Evolutionary conservation across 441 rosid species (phyloP).

Genomic region (Adansonia grandidieri): DNA sequence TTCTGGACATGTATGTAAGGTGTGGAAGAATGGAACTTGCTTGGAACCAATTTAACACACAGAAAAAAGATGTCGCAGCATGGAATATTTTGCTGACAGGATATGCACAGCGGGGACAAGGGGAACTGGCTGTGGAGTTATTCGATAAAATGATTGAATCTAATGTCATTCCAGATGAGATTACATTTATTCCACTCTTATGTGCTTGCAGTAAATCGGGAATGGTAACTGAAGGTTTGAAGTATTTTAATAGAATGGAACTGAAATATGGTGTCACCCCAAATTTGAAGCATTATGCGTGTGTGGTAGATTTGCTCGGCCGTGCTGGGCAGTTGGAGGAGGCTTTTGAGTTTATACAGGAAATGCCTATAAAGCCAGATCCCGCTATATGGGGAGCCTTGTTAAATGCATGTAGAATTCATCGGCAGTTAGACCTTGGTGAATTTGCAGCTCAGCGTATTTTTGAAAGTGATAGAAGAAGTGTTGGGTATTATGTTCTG

Average conservation of each 20-base stretch:
- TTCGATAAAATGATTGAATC: constrained; percentile 66
- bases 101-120: constrained; percentile 74
- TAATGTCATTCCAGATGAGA: constrained; percentile 64
- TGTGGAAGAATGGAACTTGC: constrained; percentile 83
- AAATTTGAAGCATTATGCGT: constrained; percentile 86
- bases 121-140: constrained; percentile 54
- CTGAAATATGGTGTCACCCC: constrained; percentile 51
- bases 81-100: constrained; percentile 92
- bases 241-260: constrained; percentile 66
- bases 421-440: constrained; percentile 62
- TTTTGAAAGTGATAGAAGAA: constrained; percentile 57
- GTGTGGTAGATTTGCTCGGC: constrained; percentile 89
- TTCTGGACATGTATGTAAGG: constrained; percentile 84
- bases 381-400: constrained; percentile 95
- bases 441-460: constrained; percentile 77
- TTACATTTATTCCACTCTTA: constrained; percentile 77
- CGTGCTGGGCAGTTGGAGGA: constrained; percentile 72
- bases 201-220: constrained; percentile 85
- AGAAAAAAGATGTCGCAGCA: constrained; percentile 66
- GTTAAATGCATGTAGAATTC: constrained; percentile 82
- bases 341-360: constrained; percentile 67
- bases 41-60: constrained; percentile 69
- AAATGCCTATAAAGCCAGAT: constrained; percentile 79
- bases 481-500: constrained; percentile 72
- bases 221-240: constrained; percentile 73